Percentiles rank a stretch among this genome's conserved stretches.
These are phyloP conservation scores for Euphrasia arctica DNA, from an alignment of 305 asterid genomes.

Conservation along the genomic window DNA sequence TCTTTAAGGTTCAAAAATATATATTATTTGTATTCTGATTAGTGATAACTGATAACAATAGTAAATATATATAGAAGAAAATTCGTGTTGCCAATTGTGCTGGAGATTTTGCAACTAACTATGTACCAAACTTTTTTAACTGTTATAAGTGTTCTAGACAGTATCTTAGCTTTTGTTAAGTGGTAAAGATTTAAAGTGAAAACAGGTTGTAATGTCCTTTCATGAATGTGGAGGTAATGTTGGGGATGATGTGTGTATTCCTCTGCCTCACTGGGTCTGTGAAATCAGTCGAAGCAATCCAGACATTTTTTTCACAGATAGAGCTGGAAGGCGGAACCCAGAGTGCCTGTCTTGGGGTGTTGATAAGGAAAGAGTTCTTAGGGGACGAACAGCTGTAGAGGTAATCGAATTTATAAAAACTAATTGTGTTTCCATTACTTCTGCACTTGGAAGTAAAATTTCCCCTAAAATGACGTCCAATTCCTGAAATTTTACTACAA, in stretches of 20 bases:
- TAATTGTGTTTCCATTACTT: constrained; percentile 18
- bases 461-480: constrained; percentile 9
- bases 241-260: constrained; percentile 75
- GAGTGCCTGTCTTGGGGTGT: constrained; percentile 87
- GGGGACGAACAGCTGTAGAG: constrained; percentile 80
- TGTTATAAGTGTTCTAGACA: neutral
- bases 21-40: neutral
- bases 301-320: constrained; percentile 75
- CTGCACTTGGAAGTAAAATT: neutral
- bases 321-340: constrained; percentile 62
- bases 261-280: constrained; percentile 81
- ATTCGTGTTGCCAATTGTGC: neutral
- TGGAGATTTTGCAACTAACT: neutral
- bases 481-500: neutral
- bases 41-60: neutral
- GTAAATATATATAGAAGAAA: neutral
- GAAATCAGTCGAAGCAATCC: constrained; percentile 78
- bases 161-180: constrained; percentile 15
- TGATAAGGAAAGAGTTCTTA: constrained; percentile 74
- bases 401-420: constrained; percentile 36
- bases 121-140: neutral
- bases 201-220: constrained; percentile 72
- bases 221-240: constrained; percentile 88
- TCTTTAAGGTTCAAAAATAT: constrained; percentile 8
- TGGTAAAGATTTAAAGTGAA: constrained; percentile 25